Conservation (phyloP, 208 protist genomes). For the Acanthamoeba royreba region DNA sequence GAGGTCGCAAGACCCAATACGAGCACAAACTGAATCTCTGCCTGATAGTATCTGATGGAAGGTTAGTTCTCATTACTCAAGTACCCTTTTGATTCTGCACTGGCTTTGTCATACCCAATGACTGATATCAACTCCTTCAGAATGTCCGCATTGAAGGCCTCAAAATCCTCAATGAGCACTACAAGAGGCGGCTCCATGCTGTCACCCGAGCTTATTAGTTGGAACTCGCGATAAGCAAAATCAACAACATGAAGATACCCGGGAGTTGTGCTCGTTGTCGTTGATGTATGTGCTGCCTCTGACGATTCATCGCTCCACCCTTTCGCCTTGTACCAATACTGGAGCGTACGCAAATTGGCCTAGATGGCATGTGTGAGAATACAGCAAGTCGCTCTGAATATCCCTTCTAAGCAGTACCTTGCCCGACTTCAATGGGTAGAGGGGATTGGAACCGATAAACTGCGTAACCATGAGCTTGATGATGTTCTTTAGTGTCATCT, state of each 20-base stretch:
- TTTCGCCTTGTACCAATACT: conserved; percentile 17
- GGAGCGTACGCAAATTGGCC: neutral
- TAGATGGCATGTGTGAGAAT: neutral
- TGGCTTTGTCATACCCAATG: neutral
- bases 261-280: too few relatives aligned
- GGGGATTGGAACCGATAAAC: neutral
- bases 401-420: too few relatives aligned
- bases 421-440: neutral
- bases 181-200: neutral
- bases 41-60: neutral
- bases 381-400: neutral
- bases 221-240: too few relatives aligned
- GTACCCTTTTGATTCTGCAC: neutral
- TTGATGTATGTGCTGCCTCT: neutral
- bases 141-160: neutral
- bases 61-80: neutral
- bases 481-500: neutral
- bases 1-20: neutral
- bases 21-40: neutral
- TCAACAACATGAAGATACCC: too few relatives aligned
- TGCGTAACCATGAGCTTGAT: neutral
- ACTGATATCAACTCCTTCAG: conserved; percentile 19
- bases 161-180: neutral
- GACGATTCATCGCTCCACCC: neutral
- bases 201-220: too few relatives aligned